Evolutionary conservation across 208 protist species (phyloP), one percentile per base, ranked within the genome.

Genomic region (Trypanosoma rangeli): DNA sequence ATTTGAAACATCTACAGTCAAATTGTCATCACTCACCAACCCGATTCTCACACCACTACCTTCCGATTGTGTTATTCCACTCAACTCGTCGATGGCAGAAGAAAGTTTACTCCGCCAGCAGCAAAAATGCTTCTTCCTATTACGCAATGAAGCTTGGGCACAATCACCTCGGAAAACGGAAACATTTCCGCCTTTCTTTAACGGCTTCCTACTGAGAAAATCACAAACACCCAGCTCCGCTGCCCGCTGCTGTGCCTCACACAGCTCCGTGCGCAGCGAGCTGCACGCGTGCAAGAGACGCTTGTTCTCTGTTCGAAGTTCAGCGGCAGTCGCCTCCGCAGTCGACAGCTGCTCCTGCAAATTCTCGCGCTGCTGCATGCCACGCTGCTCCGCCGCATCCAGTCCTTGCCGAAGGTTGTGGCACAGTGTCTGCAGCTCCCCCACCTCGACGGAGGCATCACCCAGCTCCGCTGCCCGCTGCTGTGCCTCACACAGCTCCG

Each of bases 71-170:
- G 13, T 42, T 20, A 55, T 37, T 15, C n/a, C 22, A 20, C 10
- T 44, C 16, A 33, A 39, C 24, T 55, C 46, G 28, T 53, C 42
- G 35, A 66, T 46, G 33, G 46, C 20, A 37, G 13, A 66, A 35
- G 10, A 20, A n/a, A 66, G 26, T 28, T 56, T 66, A 37, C 42
- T 53, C 1, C 62, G 46, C 62, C 62, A 66, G 26, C 62, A 66
- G 42, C 62, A 66, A 66, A 39, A 66, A 56, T 53, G 37, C 0
- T 66, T 48, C 26, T 8, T 66, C 28, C 29, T 12, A 18, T 9
- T 44, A 53, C 18, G 8, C 28, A 22, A 10, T 22, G 37, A 53
- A 3, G 15, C 7, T 28, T 56, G 26, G 18, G 13, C 29, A 53
- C 20, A 4, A 44, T 42, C 8, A 35, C 39, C 28, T 35, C 22